Base-by-base conservation (phyloP, 257 asterid species). In the Solanum piurae region DNA sequence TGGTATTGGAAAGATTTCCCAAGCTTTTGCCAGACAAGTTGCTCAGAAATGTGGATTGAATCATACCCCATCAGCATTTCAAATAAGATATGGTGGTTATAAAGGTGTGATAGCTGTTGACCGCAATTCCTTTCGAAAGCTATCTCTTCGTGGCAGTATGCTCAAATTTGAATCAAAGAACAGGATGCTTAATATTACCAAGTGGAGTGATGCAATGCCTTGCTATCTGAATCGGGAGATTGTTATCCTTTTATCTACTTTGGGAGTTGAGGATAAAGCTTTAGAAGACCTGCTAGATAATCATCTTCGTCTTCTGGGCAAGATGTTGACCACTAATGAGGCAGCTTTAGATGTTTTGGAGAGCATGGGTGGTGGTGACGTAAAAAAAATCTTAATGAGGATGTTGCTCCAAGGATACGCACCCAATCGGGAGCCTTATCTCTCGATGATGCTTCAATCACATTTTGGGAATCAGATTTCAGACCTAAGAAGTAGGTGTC, bases 181-280 rank as follows among this genome's bases (percentile, higher is more conserved):
- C 87, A 72, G 88, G 80, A 97, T 97, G 99, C 98, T 95, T 14
- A 97, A 94, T 84, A 88, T 97, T 13, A 96, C 99, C 74, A 97
- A 95, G 89, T 94, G 98, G 91, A 92, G 96, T 40, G 97, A 95
- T 37, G 94, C 99, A 12, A 94, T 95, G 94, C 92, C 99, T 62
- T 97, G 99, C 90, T 97, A 94, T 92, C 90, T 95, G 87, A 97
- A 97, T 90, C 88, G 98, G 89, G 99, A 97, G 93, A 95, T 97
- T 60, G 92, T 94, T 86, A 90, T 92, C 68, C 92, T 97, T 55
- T 84, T 97, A 71, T 93, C 98, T 11, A 95, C 99, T 85, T 89
- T 95, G 88, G 99, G 99, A 1, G 93, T 95, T 10, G 92, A 91
- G 82, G 99, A 97, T 89, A 79, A 72, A 33, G 90, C 66, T 4